Evolutionary conservation across 2,329 filamentous ascomycete species (phyloP).

Genomic region (Xylariaceae sp.): DNA sequence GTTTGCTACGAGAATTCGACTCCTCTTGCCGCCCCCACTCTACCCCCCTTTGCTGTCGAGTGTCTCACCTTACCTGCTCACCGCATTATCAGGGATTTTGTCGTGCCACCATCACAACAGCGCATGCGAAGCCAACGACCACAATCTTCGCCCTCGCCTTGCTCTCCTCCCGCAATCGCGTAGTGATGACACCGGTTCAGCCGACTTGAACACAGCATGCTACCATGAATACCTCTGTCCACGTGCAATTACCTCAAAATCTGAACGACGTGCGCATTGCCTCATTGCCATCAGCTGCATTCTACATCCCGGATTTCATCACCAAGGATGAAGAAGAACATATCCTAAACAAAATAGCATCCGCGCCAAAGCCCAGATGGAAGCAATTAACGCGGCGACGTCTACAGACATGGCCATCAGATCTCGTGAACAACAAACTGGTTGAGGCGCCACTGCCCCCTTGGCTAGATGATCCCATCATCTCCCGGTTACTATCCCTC

Average conservation of each 20-base stretch:
- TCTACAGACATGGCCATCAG: slow-evolving; percentile 85
- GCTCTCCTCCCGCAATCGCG: too few species aligned
- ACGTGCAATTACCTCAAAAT: slow-evolving; percentile 38
- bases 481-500: slow-evolving; percentile 56
- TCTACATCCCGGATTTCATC: slow-evolving; percentile 86
- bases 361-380: slow-evolving; percentile 74
- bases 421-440: slow-evolving; percentile 73
- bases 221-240: slow-evolving; percentile 9
- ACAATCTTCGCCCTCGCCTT: too few species aligned
- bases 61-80: too few species aligned
- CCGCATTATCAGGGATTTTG: too few species aligned
- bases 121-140: too few species aligned
- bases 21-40: too few species aligned
- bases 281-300: slow-evolving; percentile 61
- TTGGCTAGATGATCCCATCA: slow-evolving; percentile 70
- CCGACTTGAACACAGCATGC: too few species aligned
- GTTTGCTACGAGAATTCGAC: too few species aligned
- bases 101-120: too few species aligned
- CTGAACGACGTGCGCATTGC: slow-evolving; percentile 51
- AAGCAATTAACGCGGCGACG: slow-evolving; percentile 82
- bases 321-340: slow-evolving; percentile 65
- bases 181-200: too few species aligned
- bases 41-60: too few species aligned
- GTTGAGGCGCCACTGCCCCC: slow-evolving; percentile 68
- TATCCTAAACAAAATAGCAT: slow-evolving; percentile 64